Evolutionary conservation across 2,329 filamentous ascomycete species (phyloP).

Genomic region (Blastomyces parvus): DNA sequence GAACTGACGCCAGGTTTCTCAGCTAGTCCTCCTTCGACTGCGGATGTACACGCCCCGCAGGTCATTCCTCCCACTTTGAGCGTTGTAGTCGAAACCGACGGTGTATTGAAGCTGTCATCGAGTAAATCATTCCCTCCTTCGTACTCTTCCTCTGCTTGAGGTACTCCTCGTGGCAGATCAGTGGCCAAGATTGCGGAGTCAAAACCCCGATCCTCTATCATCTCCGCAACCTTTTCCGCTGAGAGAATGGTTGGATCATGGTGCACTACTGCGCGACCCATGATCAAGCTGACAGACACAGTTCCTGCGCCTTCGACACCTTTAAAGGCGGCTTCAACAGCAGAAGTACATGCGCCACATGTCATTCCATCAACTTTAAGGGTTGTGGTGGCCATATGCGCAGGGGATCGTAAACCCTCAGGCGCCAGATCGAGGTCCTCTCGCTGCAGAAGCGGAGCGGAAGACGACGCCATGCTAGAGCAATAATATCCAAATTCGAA

Average conservation of each 20-base stretch:
- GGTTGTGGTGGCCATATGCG: slow-evolving; percentile 79
- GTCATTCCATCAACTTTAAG: slow-evolving; percentile 77
- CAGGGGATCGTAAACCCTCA: slow-evolving; percentile 27
- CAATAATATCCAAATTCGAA: not conserved
- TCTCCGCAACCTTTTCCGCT: slow-evolving; percentile 67
- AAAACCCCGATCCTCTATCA: slow-evolving; percentile 85
- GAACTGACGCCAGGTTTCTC: slow-evolving; percentile 61
- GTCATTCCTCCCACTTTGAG: slow-evolving; percentile 81
- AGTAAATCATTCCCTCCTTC: slow-evolving; percentile 25
- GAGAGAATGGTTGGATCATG: slow-evolving; percentile 70
- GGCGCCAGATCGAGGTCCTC: slow-evolving; percentile 15
- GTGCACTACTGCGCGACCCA: slow-evolving; percentile 89
- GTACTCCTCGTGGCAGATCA: slow-evolving; percentile 53
- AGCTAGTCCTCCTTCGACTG: slow-evolving; percentile 71
- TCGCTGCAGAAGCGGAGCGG: slow-evolving; percentile 9
- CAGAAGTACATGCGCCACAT: slow-evolving; percentile 88
- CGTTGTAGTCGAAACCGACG: slow-evolving; percentile 55
- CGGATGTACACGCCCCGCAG: slow-evolving; percentile 79
- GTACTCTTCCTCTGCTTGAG: slow-evolving; percentile 23
- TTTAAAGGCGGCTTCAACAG: slow-evolving; percentile 88
- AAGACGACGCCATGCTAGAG: slow-evolving; percentile 16
- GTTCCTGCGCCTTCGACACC: slow-evolving; percentile 69
- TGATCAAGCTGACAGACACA: slow-evolving; percentile 86
- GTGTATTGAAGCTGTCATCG: slow-evolving; percentile 9
- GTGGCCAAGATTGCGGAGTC: slow-evolving; percentile 82